These are phyloP conservation scores for Gigaspora rosea DNA, from an alignment of 192 early-diverging fungal species.

Conservation along the genomic window DNA sequence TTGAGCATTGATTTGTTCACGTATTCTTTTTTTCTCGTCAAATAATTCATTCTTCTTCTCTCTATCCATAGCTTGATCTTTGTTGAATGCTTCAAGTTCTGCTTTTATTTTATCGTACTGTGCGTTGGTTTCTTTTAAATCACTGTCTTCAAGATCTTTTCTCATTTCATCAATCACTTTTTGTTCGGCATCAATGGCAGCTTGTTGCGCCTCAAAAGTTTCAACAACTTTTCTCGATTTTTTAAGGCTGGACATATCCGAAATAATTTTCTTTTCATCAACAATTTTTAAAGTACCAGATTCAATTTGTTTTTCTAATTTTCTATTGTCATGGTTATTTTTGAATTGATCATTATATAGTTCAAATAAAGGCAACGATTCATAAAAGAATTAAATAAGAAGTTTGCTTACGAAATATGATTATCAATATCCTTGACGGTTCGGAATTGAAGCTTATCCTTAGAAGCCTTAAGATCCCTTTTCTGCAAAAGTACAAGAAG, in stretches of 20 bases:
- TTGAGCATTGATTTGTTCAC: conserved; percentile 69
- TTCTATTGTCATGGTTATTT: conserved; percentile 41
- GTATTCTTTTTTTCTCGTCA: conserved; percentile 69
- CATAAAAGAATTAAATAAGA: background rate
- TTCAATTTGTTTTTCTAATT: conserved; percentile 77
- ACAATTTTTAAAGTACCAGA: conserved; percentile 74
- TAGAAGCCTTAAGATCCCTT: conserved; percentile 71
- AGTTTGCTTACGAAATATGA: conserved; percentile 61
- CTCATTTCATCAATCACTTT: conserved; percentile 66
- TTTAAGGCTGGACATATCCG: conserved; percentile 81
- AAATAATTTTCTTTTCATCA: conserved; percentile 87
- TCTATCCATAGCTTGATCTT: conserved; percentile 60
- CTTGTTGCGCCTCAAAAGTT: conserved; percentile 56
- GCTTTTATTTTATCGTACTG: conserved; percentile 72
- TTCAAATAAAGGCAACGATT: background rate
- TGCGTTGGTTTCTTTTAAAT: conserved; percentile 64
- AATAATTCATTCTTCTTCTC: conserved; percentile 69
- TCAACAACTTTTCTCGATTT: conserved; percentile 73
- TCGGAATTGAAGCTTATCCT: conserved; percentile 81
- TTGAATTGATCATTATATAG: background rate
- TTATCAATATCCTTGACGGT: conserved; percentile 77
- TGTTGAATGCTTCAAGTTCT: conserved; percentile 68
- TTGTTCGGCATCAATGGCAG: conserved; percentile 58
- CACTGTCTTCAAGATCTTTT: conserved; percentile 63
- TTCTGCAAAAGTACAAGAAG: conserved; percentile 42